These are phyloP conservation scores for Arxiozyma heterogenica DNA, from an alignment of 1,139 yeast species.

Conservation along the genomic window DNA sequence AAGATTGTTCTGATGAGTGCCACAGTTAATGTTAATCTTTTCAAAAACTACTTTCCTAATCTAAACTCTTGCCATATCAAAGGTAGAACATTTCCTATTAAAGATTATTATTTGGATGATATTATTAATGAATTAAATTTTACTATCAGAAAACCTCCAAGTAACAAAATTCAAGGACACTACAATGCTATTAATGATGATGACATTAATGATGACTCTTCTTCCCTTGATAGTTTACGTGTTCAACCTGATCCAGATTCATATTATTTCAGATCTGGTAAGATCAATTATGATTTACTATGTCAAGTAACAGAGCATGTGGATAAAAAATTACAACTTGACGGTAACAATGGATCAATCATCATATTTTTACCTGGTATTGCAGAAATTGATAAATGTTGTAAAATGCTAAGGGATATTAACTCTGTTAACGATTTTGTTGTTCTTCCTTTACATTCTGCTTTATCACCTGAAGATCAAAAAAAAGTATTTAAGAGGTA, in stretches of 20 bases:
- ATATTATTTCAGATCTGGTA: conserved; percentile 52
- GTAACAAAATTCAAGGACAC: conserved; percentile 3
- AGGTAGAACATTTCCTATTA: conserved; percentile 89
- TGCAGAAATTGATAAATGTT: conserved; percentile 67
- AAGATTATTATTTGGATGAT: conserved; percentile 62
- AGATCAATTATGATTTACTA: conserved; percentile 65
- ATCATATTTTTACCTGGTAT: conserved; percentile 85
- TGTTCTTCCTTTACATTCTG: conserved; percentile 76
- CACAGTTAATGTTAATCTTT: conserved; percentile 69
- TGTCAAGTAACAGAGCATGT: conserved; percentile 46
- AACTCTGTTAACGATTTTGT: conserved; percentile 27
- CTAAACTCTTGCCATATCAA: conserved; percentile 58
- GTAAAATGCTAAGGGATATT: conserved; percentile 26
- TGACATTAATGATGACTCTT: conserved; percentile 8
- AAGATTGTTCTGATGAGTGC: conserved; percentile 89
- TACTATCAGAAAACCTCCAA: conserved; percentile 32
- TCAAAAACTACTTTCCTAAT: conserved; percentile 51
- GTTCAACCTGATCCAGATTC: conserved; percentile 56
- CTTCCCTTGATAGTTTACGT: conserved; percentile 19
- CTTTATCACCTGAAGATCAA: conserved; percentile 76
- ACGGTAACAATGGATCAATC: conserved; percentile 57
- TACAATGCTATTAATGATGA: conserved; percentile 12
- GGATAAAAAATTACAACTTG: conserved; percentile 37
- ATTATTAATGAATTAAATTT: conserved; percentile 49
- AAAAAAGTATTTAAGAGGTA: conserved; percentile 60